Evolutionary conservation across 768 basidiomycete species (phyloP).

Genomic region (Pulveroboletus ravenelii): DNA sequence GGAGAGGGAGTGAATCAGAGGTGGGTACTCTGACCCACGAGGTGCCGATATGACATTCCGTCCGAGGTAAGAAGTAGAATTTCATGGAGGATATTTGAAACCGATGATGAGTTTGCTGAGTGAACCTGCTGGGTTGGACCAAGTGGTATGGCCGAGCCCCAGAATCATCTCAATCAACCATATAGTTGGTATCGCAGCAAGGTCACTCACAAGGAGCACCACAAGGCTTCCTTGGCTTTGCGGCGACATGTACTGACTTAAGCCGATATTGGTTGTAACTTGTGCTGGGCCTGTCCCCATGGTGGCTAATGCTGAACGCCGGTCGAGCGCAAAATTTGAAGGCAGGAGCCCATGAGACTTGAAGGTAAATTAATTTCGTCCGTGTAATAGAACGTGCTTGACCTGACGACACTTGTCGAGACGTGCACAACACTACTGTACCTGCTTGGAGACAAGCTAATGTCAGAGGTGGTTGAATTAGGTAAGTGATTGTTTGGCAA

Average conservation of each 20-base stretch:
- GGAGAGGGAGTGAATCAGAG: conserved; percentile 6
- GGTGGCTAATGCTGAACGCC: no score
- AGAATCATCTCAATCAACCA: neutral
- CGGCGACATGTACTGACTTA: neutral
- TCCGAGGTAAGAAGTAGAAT: neutral
- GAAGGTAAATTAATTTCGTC: neutral
- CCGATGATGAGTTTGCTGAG: conserved; percentile 2
- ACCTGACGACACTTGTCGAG: neutral
- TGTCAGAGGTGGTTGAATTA: neutral
- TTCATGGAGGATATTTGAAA: conserved; percentile 6
- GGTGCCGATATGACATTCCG: neutral
- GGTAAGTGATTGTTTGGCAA: conserved; percentile 24
- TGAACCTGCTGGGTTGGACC: neutral
- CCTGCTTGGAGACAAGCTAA: no score
- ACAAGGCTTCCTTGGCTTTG: neutral
- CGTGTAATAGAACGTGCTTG: neutral
- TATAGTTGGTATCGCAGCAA: neutral
- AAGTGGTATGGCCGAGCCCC: neutral
- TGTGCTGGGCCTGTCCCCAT: no score
- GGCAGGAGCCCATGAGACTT: neutral
- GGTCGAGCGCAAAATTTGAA: neutral
- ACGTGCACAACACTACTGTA: no score
- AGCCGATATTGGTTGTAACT: neutral
- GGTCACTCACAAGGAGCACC: neutral
- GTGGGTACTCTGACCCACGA: neutral